A percentile compares a stretch with the other conserved stretches of the same genome.
These are phyloP conservation scores for Lachancea lanzarotensis DNA, from an alignment of 805 yeast species.

Conservation along the genomic window DNA sequence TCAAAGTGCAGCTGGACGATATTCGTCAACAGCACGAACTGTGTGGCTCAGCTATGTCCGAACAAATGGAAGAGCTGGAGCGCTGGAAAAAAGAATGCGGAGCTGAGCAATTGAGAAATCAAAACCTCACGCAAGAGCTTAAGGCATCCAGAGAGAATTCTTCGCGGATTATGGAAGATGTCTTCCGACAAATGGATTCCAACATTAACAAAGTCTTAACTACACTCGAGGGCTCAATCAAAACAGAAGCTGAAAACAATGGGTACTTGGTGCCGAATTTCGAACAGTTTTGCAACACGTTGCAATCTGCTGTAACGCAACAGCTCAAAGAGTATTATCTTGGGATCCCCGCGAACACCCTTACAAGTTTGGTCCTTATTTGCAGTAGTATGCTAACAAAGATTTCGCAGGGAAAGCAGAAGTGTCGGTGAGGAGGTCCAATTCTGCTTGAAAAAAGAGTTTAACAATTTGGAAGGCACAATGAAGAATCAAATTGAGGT, in stretches of 20 bases:
- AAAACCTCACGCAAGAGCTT: constrained; percentile 18
- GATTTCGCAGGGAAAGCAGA: constrained; percentile 1
- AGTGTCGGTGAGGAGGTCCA: constrained; percentile 1
- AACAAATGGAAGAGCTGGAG: constrained; percentile 31
- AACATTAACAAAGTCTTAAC: background rate
- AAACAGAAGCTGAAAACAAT: background rate
- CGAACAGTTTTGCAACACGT: background rate
- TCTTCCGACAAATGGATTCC: background rate
- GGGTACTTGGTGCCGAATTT: background rate
- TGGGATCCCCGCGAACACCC: background rate
- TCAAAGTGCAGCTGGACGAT: constrained; percentile 23
- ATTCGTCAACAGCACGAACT: constrained; percentile 22
- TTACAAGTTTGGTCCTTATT: background rate
- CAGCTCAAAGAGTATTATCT: constrained; percentile 2
- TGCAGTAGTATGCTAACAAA: constrained; percentile 1
- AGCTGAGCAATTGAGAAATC: constrained; percentile 39
- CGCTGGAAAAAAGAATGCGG: constrained; percentile 34
- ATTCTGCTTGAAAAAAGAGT: background rate
- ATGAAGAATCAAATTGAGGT: constrained; percentile 5
- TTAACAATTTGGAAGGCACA: constrained; percentile 4
- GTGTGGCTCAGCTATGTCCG: constrained; percentile 16
- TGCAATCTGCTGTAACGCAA: background rate
- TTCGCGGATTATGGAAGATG: background rate
- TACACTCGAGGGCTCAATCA: background rate
- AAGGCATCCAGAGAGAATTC: constrained; percentile 4